These are phyloP conservation scores for Fusarium veterinarium DNA, from an alignment of 2,329 filamentous ascomycete species.

Conservation along the genomic window DNA sequence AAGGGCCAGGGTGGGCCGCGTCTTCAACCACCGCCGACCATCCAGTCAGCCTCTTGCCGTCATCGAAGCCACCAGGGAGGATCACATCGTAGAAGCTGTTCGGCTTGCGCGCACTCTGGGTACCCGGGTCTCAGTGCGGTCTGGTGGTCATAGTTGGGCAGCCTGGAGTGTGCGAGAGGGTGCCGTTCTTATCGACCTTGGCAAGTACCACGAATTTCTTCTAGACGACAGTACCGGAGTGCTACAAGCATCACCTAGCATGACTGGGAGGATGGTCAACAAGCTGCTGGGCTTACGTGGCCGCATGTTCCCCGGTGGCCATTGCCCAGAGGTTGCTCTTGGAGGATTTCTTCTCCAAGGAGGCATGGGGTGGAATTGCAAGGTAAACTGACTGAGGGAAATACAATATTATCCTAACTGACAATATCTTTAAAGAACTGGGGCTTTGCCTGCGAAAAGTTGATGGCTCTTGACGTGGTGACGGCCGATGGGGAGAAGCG, in stretches of 20 bases:
- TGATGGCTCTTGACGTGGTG: neutral
- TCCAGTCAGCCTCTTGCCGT: neutral
- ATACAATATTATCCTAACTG: accelerated
- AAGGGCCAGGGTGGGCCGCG: neutral
- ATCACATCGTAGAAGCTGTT: neutral
- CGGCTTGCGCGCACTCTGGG: neutral
- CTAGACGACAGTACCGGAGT: neutral
- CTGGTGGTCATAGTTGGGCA: neutral
- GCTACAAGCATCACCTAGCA: neutral
- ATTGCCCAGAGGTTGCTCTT: neutral
- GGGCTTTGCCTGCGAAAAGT: neutral
- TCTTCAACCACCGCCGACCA: neutral
- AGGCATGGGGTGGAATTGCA: neutral
- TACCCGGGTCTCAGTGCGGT: neutral
- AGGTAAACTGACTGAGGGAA: neutral
- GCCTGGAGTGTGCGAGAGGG: neutral
- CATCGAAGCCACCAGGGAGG: neutral
- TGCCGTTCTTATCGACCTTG: neutral
- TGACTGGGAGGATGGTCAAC: neutral
- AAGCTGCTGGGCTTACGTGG: neutral
- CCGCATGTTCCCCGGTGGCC: neutral
- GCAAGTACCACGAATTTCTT: neutral
- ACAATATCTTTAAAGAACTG: neutral
- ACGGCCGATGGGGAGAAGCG: neutral
- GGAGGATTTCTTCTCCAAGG: neutral